Evolutionary conservation across 139 green algal genomes (phyloP).

Genomic region (Desmodesmus armatus): DNA sequence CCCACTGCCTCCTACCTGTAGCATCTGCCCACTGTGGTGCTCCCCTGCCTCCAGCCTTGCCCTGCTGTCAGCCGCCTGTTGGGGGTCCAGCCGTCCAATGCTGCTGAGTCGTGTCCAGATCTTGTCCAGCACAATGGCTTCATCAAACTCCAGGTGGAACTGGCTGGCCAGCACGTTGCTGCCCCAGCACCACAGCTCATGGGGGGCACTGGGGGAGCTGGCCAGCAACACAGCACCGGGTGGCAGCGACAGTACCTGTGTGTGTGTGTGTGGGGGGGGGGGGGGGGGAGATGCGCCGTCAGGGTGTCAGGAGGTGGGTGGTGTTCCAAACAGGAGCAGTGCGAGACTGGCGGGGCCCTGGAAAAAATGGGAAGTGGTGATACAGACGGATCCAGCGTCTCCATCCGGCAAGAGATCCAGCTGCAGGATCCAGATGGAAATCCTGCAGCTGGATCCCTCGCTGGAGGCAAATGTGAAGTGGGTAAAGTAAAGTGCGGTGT

Average conservation of each 20-base stretch:
- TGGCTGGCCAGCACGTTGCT: conserved; percentile 43
- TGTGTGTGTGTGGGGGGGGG: too few relatives aligned
- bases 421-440: not conserved
- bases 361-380: too few relatives aligned
- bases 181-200: conserved; percentile 57
- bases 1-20: not conserved
- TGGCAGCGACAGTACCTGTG: conserved; percentile 61
- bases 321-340: not conserved
- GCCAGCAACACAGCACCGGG: conserved; percentile 54
- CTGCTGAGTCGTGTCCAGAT: conserved; percentile 46
- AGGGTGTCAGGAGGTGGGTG: not conserved
- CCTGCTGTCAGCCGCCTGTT: conserved; percentile 37
- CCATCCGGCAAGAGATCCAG: not conserved
- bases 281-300: not conserved
- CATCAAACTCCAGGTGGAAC: conserved; percentile 41
- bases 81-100: conserved; percentile 13
- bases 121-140: conserved; percentile 49
- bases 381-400: too few relatives aligned
- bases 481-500: too few relatives aligned
- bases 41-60: conserved; percentile 33
- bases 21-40: not conserved
- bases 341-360: not conserved
- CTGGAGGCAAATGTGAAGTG: too few relatives aligned
- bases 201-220: conserved; percentile 46
- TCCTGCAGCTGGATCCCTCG: too few relatives aligned